Evolutionary conservation across 805 yeast genomes (phyloP), one percentile per base, ranked within the genome.

Genomic region (Saccharomyces jurei): DNA sequence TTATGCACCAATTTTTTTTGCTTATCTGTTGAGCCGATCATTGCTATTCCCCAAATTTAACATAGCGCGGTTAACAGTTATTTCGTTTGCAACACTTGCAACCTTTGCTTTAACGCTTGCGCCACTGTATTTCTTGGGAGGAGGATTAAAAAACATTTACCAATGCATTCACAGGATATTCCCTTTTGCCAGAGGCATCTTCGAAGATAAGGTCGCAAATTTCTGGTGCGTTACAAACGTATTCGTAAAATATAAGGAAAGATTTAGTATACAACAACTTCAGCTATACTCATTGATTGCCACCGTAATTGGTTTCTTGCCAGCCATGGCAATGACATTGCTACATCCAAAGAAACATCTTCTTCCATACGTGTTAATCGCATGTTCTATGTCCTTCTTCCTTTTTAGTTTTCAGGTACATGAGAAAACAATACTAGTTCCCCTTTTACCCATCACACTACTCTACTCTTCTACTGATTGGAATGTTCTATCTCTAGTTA

Each of bases 161-260:
- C 85, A 83, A 60, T 66, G 86, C 1, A 58, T 70, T 28, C 95
- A 87, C 47, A 79, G 98, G 58, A 84, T 92, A 30, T 94, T 94
- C 69, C 99, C 99, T 0, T 92, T 94, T 60, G 81, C 83, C 48
- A 79, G 98, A 66, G 99, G 99, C 0, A 77, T 94, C 6, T 94
- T 95, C 77, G 99, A 94, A 69, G 98, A 94, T 67, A 94, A 94
- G 68, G 98, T 94, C 14, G 96, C 96, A 44, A 94, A 91, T 66
- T 86, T 94, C 64, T 94, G 99, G 99, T 91, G 98, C 70, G 85
- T 96, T n/a, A 75, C 90, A 1, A 94, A 94, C 68, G 75, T 86
- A 0, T 58, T 89, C 10, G 68, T 91, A 66, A 92, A 92, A 67
- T 85, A 89, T 64, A 82, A 80, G 59, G 62, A 71, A 4, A 50